Percentiles rank a stretch among this genome's conserved stretches.
Evolutionary conservation across 805 yeast genomes (phyloP).

Genomic region (Millerozyma acaciae): DNA sequence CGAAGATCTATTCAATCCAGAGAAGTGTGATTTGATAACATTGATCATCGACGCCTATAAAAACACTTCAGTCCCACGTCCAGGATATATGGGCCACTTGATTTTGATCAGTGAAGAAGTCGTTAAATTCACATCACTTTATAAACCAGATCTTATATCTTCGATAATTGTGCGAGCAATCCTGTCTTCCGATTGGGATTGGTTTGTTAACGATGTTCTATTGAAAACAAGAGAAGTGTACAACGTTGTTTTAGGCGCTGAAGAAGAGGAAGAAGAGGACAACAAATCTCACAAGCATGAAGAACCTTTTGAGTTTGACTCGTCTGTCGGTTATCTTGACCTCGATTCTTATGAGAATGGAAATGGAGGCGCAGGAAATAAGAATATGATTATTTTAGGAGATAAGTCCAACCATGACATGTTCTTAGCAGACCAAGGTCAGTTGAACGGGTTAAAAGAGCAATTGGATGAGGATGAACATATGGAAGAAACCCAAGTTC

Average conservation of each 20-base stretch:
- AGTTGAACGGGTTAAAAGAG: conserved; percentile 9
- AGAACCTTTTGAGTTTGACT: conserved; percentile 22
- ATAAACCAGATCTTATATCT: conserved; percentile 57
- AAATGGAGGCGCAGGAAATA: conserved; percentile 18
- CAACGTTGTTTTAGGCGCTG: conserved; percentile 54
- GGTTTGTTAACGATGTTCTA: conserved; percentile 46
- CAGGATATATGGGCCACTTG: conserved; percentile 97
- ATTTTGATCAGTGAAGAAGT: conserved; percentile 93
- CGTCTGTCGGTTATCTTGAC: conserved; percentile 38
- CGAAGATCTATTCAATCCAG: conserved; percentile 21
- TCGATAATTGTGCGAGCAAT: conserved; percentile 48
- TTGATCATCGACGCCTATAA: conserved; percentile 24
- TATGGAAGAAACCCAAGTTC: conserved; percentile 15
- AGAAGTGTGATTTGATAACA: conserved; percentile 21
- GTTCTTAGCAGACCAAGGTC: conserved; percentile 21
- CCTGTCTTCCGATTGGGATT: conserved; percentile 47
- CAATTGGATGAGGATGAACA: conserved; percentile 16
- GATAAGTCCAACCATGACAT: conserved; percentile 32
- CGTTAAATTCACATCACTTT: conserved; percentile 73
- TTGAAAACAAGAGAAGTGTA: conserved; percentile 53
- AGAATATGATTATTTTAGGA: conserved; percentile 30
- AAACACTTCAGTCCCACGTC: conserved; percentile 48
- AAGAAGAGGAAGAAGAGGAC: conserved; percentile 23
- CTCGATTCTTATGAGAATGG: conserved; percentile 30
- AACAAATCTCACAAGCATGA: conserved; percentile 33